Conservation (phyloP, 1,139 yeast genomes). For the Hanseniaspora gamundiae region DNA sequence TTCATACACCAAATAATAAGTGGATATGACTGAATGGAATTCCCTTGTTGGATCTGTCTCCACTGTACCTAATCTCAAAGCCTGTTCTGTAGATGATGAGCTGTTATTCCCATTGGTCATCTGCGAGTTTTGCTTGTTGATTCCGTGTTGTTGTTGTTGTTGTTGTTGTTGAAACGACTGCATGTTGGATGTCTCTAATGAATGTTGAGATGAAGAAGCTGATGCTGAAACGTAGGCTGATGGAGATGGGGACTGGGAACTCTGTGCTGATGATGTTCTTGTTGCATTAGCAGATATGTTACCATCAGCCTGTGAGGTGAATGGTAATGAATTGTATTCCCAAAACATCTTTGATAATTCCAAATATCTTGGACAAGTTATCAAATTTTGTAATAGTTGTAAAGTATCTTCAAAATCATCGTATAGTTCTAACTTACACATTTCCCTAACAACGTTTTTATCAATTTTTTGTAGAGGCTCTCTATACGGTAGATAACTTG, state of each 20-base stretch:
- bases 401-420: slow-evolving; percentile 44
- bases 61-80: slow-evolving; percentile 10
- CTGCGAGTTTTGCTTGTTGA: slow-evolving; percentile 1
- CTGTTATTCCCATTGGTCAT: slow-evolving; percentile 3
- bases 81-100: not conserved
- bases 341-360: slow-evolving; percentile 24
- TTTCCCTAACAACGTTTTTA: slow-evolving; percentile 54
- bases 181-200: no score
- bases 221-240: not conserved
- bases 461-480: slow-evolving; percentile 71
- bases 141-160: slow-evolving; percentile 2
- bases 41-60: slow-evolving; percentile 77
- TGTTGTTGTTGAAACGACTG: slow-evolving; percentile 7
- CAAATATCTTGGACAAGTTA: slow-evolving; percentile 59
- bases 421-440: slow-evolving; percentile 74
- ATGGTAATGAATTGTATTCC: slow-evolving; percentile 10
- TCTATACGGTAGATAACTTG: slow-evolving; percentile 65
- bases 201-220: not conserved
- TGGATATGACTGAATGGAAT: slow-evolving; percentile 78
- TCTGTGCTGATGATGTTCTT: no score
- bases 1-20: slow-evolving; percentile 78
- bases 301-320: not conserved
- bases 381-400: slow-evolving; percentile 43
- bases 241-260: not conserved
- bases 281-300: not conserved